Evolutionary conservation across 202 grass and related monocot genomes (phyloP).

Genomic region (Panicum hallii): DNA sequence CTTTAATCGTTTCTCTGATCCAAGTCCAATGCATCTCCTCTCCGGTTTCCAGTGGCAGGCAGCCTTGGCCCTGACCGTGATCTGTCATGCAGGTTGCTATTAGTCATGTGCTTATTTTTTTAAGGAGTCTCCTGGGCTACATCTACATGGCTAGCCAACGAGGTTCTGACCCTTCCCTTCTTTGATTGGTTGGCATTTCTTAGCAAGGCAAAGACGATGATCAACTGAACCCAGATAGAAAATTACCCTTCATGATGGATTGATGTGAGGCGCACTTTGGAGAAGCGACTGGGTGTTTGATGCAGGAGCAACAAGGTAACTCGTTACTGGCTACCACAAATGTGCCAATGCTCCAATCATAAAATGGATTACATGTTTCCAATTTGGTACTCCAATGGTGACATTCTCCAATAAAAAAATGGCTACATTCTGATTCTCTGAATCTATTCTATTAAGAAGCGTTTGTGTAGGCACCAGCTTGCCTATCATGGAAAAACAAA

Average conservation of each 20-base stretch:
- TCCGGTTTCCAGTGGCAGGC: constrained; percentile 29
- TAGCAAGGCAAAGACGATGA: neutral
- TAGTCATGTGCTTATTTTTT: neutral
- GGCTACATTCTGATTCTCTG: constrained; percentile 8
- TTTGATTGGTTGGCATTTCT: neutral
- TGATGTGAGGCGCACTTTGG: constrained; percentile 33
- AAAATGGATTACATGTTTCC: neutral
- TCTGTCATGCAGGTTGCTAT: constrained; percentile 21
- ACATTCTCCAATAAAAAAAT: neutral
- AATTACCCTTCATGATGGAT: constrained; percentile 8
- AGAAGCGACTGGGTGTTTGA: constrained; percentile 33
- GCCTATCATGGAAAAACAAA: constrained; percentile 48
- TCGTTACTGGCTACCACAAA: constrained; percentile 11
- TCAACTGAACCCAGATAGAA: constrained; percentile 20
- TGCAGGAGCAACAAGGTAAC: constrained; percentile 19
- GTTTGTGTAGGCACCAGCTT: constrained; percentile 38
- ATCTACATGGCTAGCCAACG: neutral
- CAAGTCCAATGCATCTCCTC: constrained; percentile 32
- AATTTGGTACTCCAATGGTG: constrained; percentile 20
- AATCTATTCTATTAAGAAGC: constrained; percentile 33
- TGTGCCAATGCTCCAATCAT: neutral
- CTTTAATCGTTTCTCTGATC: neutral
- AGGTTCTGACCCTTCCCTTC: neutral
- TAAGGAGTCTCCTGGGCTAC: neutral
- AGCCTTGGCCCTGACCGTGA: constrained; percentile 22